Percentiles rank a stretch among this genome's conserved stretches.
These are phyloP conservation scores for Citrus unshiu DNA, from an alignment of 345 rosid genomes.

Conservation along the genomic window DNA sequence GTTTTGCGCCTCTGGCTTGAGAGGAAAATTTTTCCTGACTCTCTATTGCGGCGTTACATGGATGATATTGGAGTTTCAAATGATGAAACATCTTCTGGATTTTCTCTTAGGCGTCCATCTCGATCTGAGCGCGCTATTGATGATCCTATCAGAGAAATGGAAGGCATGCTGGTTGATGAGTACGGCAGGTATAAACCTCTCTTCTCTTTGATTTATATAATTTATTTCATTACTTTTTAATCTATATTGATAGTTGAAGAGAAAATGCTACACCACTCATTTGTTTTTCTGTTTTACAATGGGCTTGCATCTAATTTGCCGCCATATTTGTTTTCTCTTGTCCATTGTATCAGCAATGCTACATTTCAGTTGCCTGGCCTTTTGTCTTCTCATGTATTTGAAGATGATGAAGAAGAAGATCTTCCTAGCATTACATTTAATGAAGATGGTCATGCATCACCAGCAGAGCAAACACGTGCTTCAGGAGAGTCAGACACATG, in stretches of 20 bases:
- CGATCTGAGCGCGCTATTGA: slow-evolving; percentile 88
- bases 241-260: not conserved
- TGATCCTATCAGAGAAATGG: slow-evolving; percentile 97
- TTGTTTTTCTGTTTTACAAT: not conserved
- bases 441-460: slow-evolving; percentile 37
- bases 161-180: slow-evolving; percentile 97
- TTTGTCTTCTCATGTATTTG: slow-evolving; percentile 56
- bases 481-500: slow-evolving; percentile 45
- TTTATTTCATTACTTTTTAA: not conserved
- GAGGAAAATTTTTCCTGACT: slow-evolving; percentile 83
- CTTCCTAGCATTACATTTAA: slow-evolving; percentile 38
- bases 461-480: slow-evolving; percentile 32
- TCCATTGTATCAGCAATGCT: slow-evolving; percentile 60
- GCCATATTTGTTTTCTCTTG: slow-evolving; percentile 15
- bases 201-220: not conserved
- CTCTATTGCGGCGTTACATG: slow-evolving; percentile 69
- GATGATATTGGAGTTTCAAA: slow-evolving; percentile 78
- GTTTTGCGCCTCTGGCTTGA: slow-evolving; percentile 89
- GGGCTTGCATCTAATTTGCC: slow-evolving; percentile 4
- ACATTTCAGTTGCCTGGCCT: slow-evolving; percentile 83
- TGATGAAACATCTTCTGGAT: slow-evolving; percentile 58
- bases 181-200: slow-evolving; percentile 74
- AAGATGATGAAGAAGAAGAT: slow-evolving; percentile 58
- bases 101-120: slow-evolving; percentile 76
- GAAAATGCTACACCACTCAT: not conserved